Conservation (phyloP, 148 eudicot genomes). For the Amaranthus palmeri region DNA sequence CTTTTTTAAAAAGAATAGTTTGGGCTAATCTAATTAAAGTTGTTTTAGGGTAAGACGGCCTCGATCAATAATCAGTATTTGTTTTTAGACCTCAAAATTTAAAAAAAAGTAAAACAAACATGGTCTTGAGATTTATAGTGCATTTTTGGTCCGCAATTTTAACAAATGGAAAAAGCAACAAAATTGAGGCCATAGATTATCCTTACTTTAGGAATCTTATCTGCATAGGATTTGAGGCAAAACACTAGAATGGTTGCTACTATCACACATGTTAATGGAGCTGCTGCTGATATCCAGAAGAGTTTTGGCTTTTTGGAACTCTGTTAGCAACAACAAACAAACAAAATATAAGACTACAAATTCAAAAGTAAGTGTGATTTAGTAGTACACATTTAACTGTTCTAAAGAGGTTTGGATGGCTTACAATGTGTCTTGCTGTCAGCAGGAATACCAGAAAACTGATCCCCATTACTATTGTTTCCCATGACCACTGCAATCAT, state of each 20-base stretch:
- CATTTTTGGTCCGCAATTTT: neutral
- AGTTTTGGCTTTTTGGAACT: slow-evolving; percentile 56
- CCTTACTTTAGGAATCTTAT: slow-evolving; percentile 60
- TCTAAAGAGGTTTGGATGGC: slow-evolving; percentile 12
- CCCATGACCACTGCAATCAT: slow-evolving; percentile 87
- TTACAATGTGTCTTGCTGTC: slow-evolving; percentile 66
- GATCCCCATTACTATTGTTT: slow-evolving; percentile 71
- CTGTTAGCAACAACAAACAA: slow-evolving; percentile 29
- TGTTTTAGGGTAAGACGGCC: too few species aligned
- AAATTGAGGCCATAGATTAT: neutral
- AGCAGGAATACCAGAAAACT: slow-evolving; percentile 61
- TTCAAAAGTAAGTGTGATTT: neutral
- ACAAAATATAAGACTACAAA: neutral
- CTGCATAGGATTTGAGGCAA: slow-evolving; percentile 45
- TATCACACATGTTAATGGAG: slow-evolving; percentile 73
- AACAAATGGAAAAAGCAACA: slow-evolving; percentile 16
- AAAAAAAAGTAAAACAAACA: too few species aligned
- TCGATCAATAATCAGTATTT: too few species aligned
- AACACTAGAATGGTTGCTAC: slow-evolving; percentile 60
- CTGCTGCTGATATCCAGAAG: slow-evolving; percentile 93
- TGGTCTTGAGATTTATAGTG: too few species aligned
- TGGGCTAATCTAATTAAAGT: too few species aligned
- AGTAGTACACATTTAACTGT: neutral
- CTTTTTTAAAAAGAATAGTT: too few species aligned
- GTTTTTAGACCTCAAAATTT: too few species aligned